Evolutionary conservation across 352 stramenopile genomes (phyloP).

Genomic region (Aphanomyces euteiches): DNA sequence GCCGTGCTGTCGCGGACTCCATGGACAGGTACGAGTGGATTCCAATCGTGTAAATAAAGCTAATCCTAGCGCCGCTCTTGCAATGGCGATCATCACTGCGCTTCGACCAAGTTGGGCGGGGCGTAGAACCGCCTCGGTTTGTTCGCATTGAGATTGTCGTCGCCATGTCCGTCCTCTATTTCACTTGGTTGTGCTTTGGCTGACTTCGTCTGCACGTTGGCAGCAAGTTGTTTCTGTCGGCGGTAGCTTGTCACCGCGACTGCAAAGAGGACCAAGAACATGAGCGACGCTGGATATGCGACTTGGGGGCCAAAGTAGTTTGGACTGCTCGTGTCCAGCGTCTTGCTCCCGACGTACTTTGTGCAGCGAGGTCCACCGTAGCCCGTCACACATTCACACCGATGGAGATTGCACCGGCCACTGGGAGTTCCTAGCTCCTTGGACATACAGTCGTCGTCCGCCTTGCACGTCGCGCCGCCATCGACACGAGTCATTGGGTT

Average conservation of each 20-base stretch:
- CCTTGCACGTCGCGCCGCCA: conserved; percentile 45
- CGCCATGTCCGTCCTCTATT: neutral
- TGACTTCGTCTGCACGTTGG: neutral
- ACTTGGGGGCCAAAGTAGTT: neutral
- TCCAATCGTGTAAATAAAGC: too few species aligned
- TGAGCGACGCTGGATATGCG: neutral
- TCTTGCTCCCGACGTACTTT: neutral
- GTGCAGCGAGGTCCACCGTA: conserved; percentile 41
- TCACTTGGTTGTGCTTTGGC: neutral
- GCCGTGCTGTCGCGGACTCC: too few species aligned
- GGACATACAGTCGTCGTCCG: conserved; percentile 41
- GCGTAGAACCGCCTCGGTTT: neutral
- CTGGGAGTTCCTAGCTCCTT: conserved; percentile 29
- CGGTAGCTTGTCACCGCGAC: conserved; percentile 5
- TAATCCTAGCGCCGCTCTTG: too few species aligned
- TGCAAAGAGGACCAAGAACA: neutral
- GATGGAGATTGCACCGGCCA: conserved; percentile 45
- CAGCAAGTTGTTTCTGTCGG: neutral
- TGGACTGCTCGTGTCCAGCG: neutral
- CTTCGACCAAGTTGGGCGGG: neutral
- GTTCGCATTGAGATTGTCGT: neutral
- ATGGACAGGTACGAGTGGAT: too few species aligned
- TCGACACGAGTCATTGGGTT: conserved; percentile 45
- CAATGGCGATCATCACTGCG: too few species aligned
- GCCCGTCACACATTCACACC: conserved; percentile 58